Percentiles rank a stretch among this genome's conserved stretches.
Conservation (phyloP, 2,329 filamentous ascomycete genomes). For the Colletotrichum musae region DNA sequence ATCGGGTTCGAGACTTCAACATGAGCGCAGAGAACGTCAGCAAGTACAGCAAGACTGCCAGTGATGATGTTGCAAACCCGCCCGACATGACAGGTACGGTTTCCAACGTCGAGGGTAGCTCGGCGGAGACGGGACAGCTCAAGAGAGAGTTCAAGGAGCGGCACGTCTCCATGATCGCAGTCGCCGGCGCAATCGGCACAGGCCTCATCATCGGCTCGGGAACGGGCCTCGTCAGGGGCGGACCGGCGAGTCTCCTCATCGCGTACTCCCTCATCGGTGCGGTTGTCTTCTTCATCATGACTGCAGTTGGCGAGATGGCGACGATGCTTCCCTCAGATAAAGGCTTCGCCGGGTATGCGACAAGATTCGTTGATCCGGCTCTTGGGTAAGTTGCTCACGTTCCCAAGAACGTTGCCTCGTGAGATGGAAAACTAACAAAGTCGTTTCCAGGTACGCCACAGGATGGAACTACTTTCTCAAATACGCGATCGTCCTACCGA, state of each 20-base stretch:
- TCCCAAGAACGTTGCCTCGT: neutral
- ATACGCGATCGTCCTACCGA: constrained; percentile 55
- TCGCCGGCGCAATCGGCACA: constrained; percentile 55
- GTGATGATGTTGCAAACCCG: neutral
- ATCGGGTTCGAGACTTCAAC: neutral
- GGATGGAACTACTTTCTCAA: constrained; percentile 65
- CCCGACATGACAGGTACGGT: neutral
- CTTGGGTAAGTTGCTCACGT: constrained; percentile 43
- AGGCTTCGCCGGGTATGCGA: constrained; percentile 49
- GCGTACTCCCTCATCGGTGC: constrained; percentile 58
- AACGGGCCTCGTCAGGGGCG: constrained; percentile 62
- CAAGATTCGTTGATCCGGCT: constrained; percentile 50
- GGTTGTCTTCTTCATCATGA: constrained; percentile 71
- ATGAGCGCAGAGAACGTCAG: constrained; percentile 7
- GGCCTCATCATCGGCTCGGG: constrained; percentile 67
- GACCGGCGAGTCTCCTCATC: constrained; percentile 57
- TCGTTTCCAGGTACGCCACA: constrained; percentile 52
- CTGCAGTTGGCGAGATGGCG: constrained; percentile 53
- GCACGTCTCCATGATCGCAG: constrained; percentile 55
- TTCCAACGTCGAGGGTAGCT: constrained; percentile 3
- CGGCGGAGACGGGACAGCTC: constrained; percentile 12
- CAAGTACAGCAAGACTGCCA: neutral
- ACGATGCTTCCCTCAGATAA: constrained; percentile 47
- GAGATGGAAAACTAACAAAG: neutral
- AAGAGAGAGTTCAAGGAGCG: constrained; percentile 46